Evolutionary conservation across 2,329 filamentous ascomycete species (phyloP).

Genomic region (Zasmidium cellare): DNA sequence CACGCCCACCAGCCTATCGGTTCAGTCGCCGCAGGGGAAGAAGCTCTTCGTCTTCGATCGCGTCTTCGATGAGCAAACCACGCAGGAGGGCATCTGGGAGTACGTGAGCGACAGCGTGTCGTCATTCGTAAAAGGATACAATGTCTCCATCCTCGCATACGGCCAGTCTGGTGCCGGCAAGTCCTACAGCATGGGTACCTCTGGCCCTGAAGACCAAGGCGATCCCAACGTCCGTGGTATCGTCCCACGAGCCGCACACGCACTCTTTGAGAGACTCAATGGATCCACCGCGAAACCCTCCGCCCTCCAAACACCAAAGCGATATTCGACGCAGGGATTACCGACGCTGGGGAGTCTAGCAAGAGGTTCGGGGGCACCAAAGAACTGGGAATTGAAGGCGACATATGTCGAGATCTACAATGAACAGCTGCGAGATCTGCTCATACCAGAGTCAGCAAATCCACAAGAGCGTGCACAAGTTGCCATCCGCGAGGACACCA

Average conservation of each 20-base stretch:
- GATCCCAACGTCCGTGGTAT: slow-evolving; percentile 64
- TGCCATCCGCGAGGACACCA: slow-evolving; percentile 90
- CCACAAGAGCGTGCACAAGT: slow-evolving; percentile 72
- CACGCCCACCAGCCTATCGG: slow-evolving; percentile 77
- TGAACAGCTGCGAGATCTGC: slow-evolving; percentile 86
- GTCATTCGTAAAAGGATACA: slow-evolving; percentile 93
- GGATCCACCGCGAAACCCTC: slow-evolving; percentile 64
- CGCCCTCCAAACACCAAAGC: slow-evolving; percentile 75
- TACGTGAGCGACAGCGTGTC: slow-evolving; percentile 88
- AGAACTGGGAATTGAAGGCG: slow-evolving; percentile 86
- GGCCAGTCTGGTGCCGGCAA: slow-evolving; percentile 97
- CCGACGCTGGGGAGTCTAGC: slow-evolving; percentile 45
- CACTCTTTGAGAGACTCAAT: slow-evolving; percentile 83
- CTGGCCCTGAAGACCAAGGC: slow-evolving; percentile 68
- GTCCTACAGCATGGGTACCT: slow-evolving; percentile 98
- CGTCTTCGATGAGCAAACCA: slow-evolving; percentile 80
- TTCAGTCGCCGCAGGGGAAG: slow-evolving; percentile 87
- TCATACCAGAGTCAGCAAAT: slow-evolving; percentile 74
- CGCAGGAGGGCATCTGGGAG: slow-evolving; percentile 90
- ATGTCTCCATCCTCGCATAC: slow-evolving; percentile 95
- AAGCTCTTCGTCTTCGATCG: slow-evolving; percentile 97
- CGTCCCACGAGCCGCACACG: slow-evolving; percentile 85
- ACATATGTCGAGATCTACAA: slow-evolving; percentile 86
- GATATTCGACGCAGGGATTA: slow-evolving; percentile 68
- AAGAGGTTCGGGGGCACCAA: slow-evolving; percentile 56